These are phyloP conservation scores for Boletus rubroflammeus DNA, from an alignment of 768 basidiomycete species.

Conservation along the genomic window DNA sequence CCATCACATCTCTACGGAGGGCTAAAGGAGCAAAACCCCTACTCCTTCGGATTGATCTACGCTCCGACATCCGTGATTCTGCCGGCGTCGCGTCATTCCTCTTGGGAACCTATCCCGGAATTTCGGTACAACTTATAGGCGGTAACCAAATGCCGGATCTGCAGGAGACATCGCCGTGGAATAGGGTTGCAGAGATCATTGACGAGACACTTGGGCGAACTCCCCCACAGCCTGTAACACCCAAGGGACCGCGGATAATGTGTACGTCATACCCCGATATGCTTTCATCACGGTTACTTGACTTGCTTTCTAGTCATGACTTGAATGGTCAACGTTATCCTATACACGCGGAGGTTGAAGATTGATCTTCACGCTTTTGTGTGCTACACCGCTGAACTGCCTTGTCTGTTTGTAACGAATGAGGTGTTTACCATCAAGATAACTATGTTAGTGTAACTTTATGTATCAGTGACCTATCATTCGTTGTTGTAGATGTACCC, in stretches of 20 bases:
- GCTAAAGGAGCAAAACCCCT: constrained; percentile 2
- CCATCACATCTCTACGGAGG: not conserved
- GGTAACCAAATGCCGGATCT: constrained; percentile 5
- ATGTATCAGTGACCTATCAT: not conserved
- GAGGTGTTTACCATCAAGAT: not conserved
- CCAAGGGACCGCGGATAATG: constrained; percentile 12
- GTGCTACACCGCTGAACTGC: not conserved
- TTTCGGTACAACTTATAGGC: constrained; percentile 7
- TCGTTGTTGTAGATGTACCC: too few species aligned
- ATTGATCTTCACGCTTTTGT: not conserved
- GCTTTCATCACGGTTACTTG: not conserved
- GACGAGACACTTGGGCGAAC: constrained; percentile 14
- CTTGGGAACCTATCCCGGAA: constrained; percentile 6
- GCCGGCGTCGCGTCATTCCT: constrained; percentile 16
- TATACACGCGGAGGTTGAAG: not conserved
- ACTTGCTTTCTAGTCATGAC: constrained; percentile 2
- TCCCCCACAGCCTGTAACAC: constrained; percentile 1
- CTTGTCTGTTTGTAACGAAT: not conserved
- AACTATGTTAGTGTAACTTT: not conserved
- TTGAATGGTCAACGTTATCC: not conserved
- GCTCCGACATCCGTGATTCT: constrained; percentile 21
- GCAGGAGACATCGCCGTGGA: constrained; percentile 19
- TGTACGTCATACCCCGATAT: constrained; percentile 8
- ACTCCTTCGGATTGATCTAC: constrained; percentile 9
- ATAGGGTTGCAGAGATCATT: constrained; percentile 16